Percentiles rank a stretch among this genome's conserved stretches.
phyloP scores from a whole-genome alignment of 345 rosid species.

The Euphorbia lathyris region DNA sequence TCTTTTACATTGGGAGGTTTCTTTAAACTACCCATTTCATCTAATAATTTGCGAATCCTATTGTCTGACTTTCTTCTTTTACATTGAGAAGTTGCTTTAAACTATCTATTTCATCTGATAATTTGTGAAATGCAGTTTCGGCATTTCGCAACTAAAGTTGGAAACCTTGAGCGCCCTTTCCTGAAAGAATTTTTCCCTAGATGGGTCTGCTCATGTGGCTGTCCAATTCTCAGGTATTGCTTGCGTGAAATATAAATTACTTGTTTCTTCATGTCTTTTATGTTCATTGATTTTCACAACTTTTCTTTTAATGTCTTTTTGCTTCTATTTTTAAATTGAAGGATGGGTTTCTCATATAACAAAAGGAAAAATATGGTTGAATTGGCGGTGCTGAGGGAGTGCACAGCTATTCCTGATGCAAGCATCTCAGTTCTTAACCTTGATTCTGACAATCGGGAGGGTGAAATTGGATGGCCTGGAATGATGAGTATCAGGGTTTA shows the following conservation, averaged over 20 bases:
- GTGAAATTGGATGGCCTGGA: slow-evolving; percentile 96
- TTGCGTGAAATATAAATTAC: slow-evolving; percentile 10
- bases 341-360: slow-evolving; percentile 98
- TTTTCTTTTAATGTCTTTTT: background rate
- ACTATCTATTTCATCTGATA: slow-evolving; percentile 11
- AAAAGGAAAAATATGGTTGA: slow-evolving; percentile 88
- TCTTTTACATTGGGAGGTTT: too few species aligned
- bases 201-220: slow-evolving; percentile 87
- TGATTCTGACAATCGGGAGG: slow-evolving; percentile 81
- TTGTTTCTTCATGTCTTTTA: slow-evolving; percentile 15
- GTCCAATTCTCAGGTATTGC: slow-evolving; percentile 81
- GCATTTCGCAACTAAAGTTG: slow-evolving; percentile 85
- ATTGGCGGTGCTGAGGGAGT: slow-evolving; percentile 85
- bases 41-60: too few species aligned
- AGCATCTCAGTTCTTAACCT: slow-evolving; percentile 45
- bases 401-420: slow-evolving; percentile 71
- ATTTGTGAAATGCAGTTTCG: slow-evolving; percentile 65
- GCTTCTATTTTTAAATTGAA: slow-evolving; percentile 22
- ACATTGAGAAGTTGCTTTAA: background rate
- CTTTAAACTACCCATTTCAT: too few species aligned
- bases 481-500: slow-evolving; percentile 94
- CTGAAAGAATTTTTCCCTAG: slow-evolving; percentile 90
- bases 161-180: slow-evolving; percentile 96
- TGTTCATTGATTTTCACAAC: slow-evolving; percentile 12
- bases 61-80: background rate